Base-by-base conservation (phyloP, 176 grass and related monocot genomes). In the Oryza officinalis region DNA sequence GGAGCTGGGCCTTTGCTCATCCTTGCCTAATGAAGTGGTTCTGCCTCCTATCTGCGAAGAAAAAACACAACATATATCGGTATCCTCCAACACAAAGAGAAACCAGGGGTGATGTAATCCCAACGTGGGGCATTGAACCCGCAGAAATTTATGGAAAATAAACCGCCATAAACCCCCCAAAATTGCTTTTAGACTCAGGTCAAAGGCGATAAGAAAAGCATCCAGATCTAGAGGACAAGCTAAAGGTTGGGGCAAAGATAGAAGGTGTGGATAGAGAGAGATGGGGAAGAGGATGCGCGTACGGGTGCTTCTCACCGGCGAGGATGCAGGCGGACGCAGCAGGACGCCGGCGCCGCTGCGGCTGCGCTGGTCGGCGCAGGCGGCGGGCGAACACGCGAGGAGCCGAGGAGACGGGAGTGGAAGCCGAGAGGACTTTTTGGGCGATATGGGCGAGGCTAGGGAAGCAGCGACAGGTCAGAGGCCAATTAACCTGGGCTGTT, bases 1-100 rank as follows among this genome's bases (percentile, higher is more conserved):
- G 86, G 92, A 71, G 33, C 64, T 30, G 94, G 92, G 32, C 92
- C 94, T 76, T 90, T 82, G 68, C 68, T 87, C 94, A 97, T 97
- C 68, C 83, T 90, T 87, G 72, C 75, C n/a, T 5, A 27, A 74
- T 27, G 67, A 13, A 84, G 26, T 45, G 66, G 2, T 20, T 46
- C 40, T 4, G 9, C 6, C 74, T 10, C 75, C 38, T 28, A 75
- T 3, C 69, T 80, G 69, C 32, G 25, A 81, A 59, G 26, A 47
- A 65, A 65, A 65, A 79, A 30, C 2, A 35, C 1, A 40, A 4
- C 33, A 28, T 17, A 38, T 79, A 33, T 33, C 32, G 63, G 23
- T 25, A 73, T 0, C 41, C 49, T 18, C 28, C 46, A 5, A n/a
- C 50, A 76, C 72, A 60, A 60, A 13, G 47, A 27, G n/a, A 28